Evolutionary conservation across 202 grass and related monocot species (phyloP), one percentile per base, ranked within the genome.

Genomic region (Eragrostis tef): DNA sequence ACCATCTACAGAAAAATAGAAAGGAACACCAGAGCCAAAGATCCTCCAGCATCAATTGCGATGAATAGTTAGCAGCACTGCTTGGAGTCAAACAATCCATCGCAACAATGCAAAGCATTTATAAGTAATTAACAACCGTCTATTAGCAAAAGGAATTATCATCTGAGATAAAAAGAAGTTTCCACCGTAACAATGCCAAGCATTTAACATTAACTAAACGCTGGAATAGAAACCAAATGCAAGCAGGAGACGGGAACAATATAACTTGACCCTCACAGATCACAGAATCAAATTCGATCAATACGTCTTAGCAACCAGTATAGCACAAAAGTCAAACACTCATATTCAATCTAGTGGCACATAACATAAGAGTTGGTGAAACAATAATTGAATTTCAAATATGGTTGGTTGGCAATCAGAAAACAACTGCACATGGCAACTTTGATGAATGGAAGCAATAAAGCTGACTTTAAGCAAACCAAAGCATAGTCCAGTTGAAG

Each of bases 401-500:
- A 39, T 48, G 79, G 57, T 73, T 79, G 48, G 46, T 57, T 36
- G 26, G 64, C 27, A 71, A 58, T 0, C 31, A 57, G 51, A 3
- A 21, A 59, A 12, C 44, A 64, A 36, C 9, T 11, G 48, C 74
- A 79, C 79, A 87, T 87, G 66, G 20, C 50, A 22, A 43, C 26
- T 77, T 49, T 56, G 48, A n/a, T 47, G 7, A 11, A 47, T 25
- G 57, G 71, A 12, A 44, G 52, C 11, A 21, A 47, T 56, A n/a
- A 29, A 64, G 12, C 25, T 59, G 20, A 67, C 43, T 9, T 4
- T 0, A 53, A 45, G 3, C 29, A 67, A n/a, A 58, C 24, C 3
- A 54, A 54, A 49, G 8, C 34, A 6, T 8, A 34, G n/a, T 21
- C 5, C 41, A 42, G 16, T 80, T 59, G 17, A n/a, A 6, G 9